phyloP scores from a whole-genome alignment of 176 grass and related monocot genomes.

The Oryza meyeriana region DNA sequence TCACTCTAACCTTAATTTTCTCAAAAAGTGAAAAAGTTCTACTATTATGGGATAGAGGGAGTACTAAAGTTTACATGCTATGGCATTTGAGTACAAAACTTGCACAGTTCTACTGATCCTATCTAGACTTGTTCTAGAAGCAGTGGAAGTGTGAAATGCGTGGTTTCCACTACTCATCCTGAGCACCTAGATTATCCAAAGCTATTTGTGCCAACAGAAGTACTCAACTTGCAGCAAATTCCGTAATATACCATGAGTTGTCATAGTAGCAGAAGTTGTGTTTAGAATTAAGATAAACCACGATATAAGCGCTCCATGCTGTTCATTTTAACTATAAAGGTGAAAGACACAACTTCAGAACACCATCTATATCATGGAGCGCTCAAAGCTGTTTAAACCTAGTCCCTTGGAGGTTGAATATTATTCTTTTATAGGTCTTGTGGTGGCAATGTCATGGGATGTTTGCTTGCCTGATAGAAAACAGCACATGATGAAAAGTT shows the following conservation, averaged over 20 bases:
- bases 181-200: slow-evolving; percentile 1
- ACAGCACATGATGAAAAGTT: background rate
- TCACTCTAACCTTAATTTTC: too few species aligned
- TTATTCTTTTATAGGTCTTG: background rate
- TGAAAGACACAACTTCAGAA: background rate
- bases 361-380: background rate
- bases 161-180: background rate
- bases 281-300: background rate
- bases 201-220: background rate
- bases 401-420: background rate
- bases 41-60: too few species aligned
- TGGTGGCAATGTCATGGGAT: background rate
- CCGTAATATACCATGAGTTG: background rate
- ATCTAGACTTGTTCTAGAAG: background rate
- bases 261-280: background rate
- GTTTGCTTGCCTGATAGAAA: slow-evolving; percentile 7
- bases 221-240: background rate
- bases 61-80: background rate
- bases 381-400: background rate
- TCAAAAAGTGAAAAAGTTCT: too few species aligned
- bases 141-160: background rate
- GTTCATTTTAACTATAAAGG: background rate
- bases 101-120: background rate
- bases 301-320: background rate
- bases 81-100: background rate